Base-by-base conservation (phyloP, 2,329 filamentous ascomycete genomes). In the Coleophoma crateriformis region DNA sequence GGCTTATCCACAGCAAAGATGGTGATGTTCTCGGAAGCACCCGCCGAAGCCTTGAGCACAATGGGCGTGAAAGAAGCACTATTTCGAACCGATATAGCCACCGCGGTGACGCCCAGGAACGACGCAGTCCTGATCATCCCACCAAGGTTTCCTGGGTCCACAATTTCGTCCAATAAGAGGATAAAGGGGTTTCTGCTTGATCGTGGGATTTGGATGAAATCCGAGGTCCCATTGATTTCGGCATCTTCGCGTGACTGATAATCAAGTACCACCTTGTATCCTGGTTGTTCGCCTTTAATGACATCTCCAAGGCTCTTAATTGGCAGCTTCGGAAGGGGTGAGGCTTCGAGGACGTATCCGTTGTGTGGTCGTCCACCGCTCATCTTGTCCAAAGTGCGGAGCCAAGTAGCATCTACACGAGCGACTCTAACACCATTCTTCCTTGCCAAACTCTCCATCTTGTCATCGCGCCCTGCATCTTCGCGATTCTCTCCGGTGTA, bases 101-200 rank as follows among this genome's bases (percentile, higher is more conserved):
- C 80, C 4, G 88, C 91, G 49, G 91, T 88, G 6, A 89, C 85
- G 19, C 92, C 92, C n/a, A 97, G 79, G 67, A 94, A 97, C 61
- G 89, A 87, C 2, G 90, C 90, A 6, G 89, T 89, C 34, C 94
- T 87, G 40, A 97, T 76, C 52, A 97, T 92, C 19, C 85, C 90
- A 39, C 94, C 94, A 1, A 97, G 73, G 63, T 99, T 99, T 22
- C 89, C 90, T 0, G 90, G 87, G 62, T 99, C 92, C 10, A 90
- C 71, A 35, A 95, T 84, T 48, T 85, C 80, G 58, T 94, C 85
- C 2, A 94, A 72, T 33, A 92, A 70, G 2, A 95, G 71, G 8
- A 95, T 74, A 32, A 95, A 75, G 0, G 89, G 89, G 46, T 84
- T 79, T 48, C 80, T 72, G 59, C 69, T 73, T 19, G 57, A 58